Evolutionary conservation across 768 basidiomycete genomes (phyloP), one percentile per base, ranked within the genome.

Genomic region (Tulasnella calospora): DNA sequence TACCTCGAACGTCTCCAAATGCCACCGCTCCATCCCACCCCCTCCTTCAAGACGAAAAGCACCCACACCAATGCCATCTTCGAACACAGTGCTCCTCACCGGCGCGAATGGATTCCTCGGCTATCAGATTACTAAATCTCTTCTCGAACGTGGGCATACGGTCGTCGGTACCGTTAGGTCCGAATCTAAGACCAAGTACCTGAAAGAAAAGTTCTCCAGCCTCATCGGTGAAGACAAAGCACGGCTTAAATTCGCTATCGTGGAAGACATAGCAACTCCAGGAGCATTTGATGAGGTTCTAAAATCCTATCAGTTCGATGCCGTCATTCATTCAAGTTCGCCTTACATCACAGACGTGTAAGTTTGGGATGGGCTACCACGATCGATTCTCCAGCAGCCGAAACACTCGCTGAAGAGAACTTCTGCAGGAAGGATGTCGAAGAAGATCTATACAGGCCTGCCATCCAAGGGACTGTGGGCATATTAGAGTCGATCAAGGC

Each of bases 81-180:
- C 44, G 71, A 10, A 10, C 3, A 72, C 4, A 40, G 83, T 90
- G 35, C 88, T 90, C 51, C 88, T 90, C 71, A 85, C 89, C 0
- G 90, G 90, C 19, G 89, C 89, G 9, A 89, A 88, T 80, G 89
- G 90, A 41, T 91, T 86, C 82, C 86, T 91, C 76, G 90, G 89
- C n/a, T 83, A 85, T 12, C 92, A 91, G 88, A 85, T 92, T 72
- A 88, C 89, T 27, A 85, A 85, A 47, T 81, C 80, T 13, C 85
- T 92, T 19, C 88, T 94, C 17, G 88, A 91, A 79, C 84, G 85
- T 9, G 75, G 75, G 55, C 57, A 76, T 44, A 40, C 51, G 19
- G 75, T 76, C 57, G 75, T 76, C 17, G 75, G 75, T 7, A 76
- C 75, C 30, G 41, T 76, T n/a, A 47, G 75, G 19, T 76, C 75